A percentile compares a stretch with the other conserved stretches of the same genome.
Conservation (phyloP, 192 early-diverging fungal genomes). For the Coemansia sp. region DNA sequence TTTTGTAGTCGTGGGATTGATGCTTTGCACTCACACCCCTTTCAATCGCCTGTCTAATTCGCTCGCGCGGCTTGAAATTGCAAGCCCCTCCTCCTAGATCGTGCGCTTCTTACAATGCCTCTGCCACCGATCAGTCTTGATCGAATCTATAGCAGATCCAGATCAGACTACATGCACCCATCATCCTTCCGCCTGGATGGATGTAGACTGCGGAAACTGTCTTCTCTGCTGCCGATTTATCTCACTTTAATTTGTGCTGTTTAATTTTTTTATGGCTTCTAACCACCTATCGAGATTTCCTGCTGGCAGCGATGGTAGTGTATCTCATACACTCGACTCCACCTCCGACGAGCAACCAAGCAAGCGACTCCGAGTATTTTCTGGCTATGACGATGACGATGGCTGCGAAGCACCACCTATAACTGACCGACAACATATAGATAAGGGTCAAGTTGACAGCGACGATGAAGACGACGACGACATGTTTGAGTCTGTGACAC, state of each 20-base stretch:
- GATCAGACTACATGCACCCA: background rate
- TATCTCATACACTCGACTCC: background rate
- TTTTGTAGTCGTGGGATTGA: background rate
- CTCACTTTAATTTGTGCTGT: background rate
- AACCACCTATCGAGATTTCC: background rate
- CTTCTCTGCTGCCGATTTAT: background rate
- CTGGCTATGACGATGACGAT: background rate
- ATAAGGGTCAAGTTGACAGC: background rate
- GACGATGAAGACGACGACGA: conserved; percentile 30
- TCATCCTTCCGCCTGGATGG: background rate
- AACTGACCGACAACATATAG: background rate
- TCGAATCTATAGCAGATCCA: background rate
- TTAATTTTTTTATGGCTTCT: background rate
- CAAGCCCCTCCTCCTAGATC: background rate
- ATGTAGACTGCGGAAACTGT: background rate
- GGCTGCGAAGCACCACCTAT: background rate
- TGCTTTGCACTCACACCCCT: too few species aligned
- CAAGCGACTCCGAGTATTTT: background rate
- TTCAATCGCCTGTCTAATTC: too few species aligned
- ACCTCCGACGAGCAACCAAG: background rate
- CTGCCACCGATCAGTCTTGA: background rate
- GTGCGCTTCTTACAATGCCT: too few species aligned
- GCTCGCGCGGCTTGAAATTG: background rate
- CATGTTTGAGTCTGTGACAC: conserved; percentile 25
- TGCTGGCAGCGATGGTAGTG: background rate